Percentiles rank a stretch among this genome's conserved stretches.
Evolutionary conservation across 2,329 filamentous ascomycete genomes (phyloP).

Genomic region (Colletotrichum eremochloae): DNA sequence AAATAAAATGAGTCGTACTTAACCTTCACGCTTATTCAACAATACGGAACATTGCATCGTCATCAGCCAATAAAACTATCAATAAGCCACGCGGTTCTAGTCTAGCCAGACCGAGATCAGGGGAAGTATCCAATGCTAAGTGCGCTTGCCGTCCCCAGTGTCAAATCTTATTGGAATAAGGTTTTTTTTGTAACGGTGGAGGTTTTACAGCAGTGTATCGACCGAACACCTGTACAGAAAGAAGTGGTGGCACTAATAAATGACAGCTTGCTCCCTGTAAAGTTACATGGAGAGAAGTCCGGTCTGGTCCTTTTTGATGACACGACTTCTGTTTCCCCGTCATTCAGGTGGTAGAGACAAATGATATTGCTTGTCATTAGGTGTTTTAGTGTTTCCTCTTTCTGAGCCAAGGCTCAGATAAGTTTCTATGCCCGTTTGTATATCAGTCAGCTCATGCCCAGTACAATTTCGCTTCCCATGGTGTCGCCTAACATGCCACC

Average conservation of each 20-base stretch:
- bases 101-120: neutral
- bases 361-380: slow-evolving; percentile 7
- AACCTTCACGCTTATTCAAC: neutral
- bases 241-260: slow-evolving; percentile 13
- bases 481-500: neutral
- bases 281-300: slow-evolving; percentile 18
- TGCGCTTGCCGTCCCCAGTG: slow-evolving; percentile 8
- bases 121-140: too few species aligned
- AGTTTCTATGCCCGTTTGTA: slow-evolving; percentile 12
- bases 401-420: slow-evolving; percentile 13
- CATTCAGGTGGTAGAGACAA: slow-evolving; percentile 11
- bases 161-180: slow-evolving; percentile 21
- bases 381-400: slow-evolving; percentile 9
- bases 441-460: slow-evolving; percentile 23
- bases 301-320: neutral
- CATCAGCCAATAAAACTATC: slow-evolving; percentile 11
- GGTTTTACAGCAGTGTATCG: slow-evolving; percentile 34
- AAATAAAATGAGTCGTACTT: too few species aligned
- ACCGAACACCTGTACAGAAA: slow-evolving; percentile 10
- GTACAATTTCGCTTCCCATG: neutral
- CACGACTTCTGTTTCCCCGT: neutral
- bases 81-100: neutral
- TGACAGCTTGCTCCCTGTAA: slow-evolving; percentile 22
- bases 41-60: neutral
- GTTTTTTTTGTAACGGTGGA: slow-evolving; percentile 32